Evolutionary conservation across 1,284 basidiomycete genomes (phyloP).

Genomic region (Ceratobasidium sp.): DNA sequence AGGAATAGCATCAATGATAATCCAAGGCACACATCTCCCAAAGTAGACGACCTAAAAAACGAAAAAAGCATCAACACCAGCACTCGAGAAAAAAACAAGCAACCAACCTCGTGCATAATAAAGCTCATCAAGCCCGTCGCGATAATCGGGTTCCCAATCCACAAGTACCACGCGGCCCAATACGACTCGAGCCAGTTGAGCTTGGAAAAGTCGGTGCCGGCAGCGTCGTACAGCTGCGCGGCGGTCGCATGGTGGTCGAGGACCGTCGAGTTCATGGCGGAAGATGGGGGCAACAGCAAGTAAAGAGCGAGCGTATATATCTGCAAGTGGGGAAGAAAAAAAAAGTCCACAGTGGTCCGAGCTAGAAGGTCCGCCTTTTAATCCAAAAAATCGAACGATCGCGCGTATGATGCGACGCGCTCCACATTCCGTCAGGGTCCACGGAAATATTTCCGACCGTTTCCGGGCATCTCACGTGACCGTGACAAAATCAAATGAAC

Average conservation of each 20-base stretch:
- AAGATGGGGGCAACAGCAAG: background rate
- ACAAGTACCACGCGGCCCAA: constrained; percentile 89
- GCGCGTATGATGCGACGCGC: constrained; percentile 22
- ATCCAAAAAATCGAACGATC: constrained; percentile 44
- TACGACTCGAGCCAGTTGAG: constrained; percentile 82
- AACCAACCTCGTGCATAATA: constrained; percentile 88
- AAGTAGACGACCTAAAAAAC: constrained; percentile 89
- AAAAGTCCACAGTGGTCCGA: constrained; percentile 17
- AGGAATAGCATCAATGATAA: constrained; percentile 94
- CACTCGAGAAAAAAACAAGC: constrained; percentile 11
- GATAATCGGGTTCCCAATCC: constrained; percentile 90
- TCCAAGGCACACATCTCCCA: constrained; percentile 94
- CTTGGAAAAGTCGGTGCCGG: constrained; percentile 71
- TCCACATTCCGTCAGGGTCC: constrained; percentile 37
- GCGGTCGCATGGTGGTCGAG: constrained; percentile 47
- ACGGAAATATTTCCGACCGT: background rate
- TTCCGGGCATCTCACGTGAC: background rate
- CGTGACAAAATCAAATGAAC: constrained; percentile 8
- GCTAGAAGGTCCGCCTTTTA: background rate
- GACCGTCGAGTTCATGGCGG: constrained; percentile 43
- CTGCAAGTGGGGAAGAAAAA: background rate
- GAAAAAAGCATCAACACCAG: constrained; percentile 13
- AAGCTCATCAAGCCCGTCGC: constrained; percentile 97
- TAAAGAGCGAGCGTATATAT: constrained; percentile 1
- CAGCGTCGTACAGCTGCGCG: constrained; percentile 63